These are phyloP conservation scores for Coelastrella sp. DNA, from an alignment of 139 green algal species.

Conservation along the genomic window DNA sequence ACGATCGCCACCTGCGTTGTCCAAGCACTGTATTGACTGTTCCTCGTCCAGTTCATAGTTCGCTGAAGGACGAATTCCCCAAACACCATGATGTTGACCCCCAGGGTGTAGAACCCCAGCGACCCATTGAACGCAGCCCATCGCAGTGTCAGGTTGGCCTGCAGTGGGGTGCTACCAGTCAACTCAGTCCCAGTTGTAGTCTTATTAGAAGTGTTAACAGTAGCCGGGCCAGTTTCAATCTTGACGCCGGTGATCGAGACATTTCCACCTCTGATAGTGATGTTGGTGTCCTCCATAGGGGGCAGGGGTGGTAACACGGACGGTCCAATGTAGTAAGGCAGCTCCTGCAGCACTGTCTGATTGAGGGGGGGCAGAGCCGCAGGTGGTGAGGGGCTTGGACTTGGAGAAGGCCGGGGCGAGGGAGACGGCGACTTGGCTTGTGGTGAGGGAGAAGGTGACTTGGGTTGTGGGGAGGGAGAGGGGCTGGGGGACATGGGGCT, in stretches of 20 bases:
- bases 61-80: constrained; percentile 9
- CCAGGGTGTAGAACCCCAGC: constrained; percentile 34
- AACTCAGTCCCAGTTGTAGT: background rate
- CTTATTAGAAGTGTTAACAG: background rate
- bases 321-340: background rate
- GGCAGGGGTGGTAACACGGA: background rate
- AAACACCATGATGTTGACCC: constrained; percentile 12
- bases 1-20: constrained; percentile 1
- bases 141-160: background rate
- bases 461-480: too few relatives aligned
- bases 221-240: background rate
- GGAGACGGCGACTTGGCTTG: too few relatives aligned
- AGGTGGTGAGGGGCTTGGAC: background rate
- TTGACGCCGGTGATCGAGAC: constrained; percentile 15
- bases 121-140: constrained; percentile 23
- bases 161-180: background rate
- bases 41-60: constrained; percentile 34
- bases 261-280: constrained; percentile 15
- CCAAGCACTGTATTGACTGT: background rate
- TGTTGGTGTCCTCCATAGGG: background rate
- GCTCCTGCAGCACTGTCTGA: background rate
- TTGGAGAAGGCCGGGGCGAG: background rate
- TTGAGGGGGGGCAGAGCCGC: background rate
- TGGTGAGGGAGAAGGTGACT: too few relatives aligned
- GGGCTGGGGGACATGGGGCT: too few relatives aligned